These are phyloP conservation scores for Sideroxylon spinosum DNA, from an alignment of 179 eudicot species.

Conservation along the genomic window DNA sequence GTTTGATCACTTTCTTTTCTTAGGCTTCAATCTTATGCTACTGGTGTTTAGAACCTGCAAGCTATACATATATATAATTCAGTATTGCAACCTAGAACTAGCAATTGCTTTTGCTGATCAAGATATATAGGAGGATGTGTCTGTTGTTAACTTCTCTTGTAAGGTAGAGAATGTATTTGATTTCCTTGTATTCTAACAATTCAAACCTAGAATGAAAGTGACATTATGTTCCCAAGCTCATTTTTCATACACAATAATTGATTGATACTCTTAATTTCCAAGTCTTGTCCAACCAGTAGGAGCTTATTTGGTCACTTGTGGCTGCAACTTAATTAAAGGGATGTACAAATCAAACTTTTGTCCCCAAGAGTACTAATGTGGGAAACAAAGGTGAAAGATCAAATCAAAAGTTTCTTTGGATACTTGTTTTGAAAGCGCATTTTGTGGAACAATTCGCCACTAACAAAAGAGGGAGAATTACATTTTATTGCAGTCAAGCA, in stretches of 20 bases:
- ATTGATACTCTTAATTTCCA: no score
- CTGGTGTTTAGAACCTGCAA: background rate
- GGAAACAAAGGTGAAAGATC: slow-evolving; percentile 1
- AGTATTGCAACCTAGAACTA: background rate
- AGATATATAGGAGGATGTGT: background rate
- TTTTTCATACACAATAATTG: no score
- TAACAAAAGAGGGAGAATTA: background rate
- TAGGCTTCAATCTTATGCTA: no score
- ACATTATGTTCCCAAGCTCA: background rate
- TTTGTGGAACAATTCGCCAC: background rate
- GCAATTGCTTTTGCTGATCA: background rate
- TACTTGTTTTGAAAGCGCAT: background rate
- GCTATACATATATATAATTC: background rate
- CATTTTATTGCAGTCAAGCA: background rate
- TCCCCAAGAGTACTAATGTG: background rate
- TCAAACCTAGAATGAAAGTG: background rate
- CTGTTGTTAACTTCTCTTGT: background rate
- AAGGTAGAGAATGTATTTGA: background rate
- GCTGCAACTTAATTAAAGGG: background rate
- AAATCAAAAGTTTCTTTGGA: background rate
- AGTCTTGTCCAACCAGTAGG: no score
- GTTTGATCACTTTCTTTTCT: no score
- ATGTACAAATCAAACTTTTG: background rate
- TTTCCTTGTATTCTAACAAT: background rate
- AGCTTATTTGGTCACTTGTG: background rate